phyloP scores from a whole-genome alignment of 2,329 filamentous ascomycete species.

The Colletotrichum caudatum region DNA sequence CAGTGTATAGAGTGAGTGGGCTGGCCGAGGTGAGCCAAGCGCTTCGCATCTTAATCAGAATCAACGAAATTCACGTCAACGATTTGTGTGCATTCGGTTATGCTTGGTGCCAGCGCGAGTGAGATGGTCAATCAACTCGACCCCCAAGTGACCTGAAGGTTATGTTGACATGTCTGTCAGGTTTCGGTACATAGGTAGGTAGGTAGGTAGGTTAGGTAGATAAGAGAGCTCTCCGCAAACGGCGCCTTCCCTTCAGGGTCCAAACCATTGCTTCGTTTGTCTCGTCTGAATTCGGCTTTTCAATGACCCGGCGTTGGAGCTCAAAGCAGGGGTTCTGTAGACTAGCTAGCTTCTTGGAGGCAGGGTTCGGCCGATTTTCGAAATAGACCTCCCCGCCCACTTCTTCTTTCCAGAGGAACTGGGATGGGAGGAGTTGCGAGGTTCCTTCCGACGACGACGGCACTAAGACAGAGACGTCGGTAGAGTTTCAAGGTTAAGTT shows the following conservation, averaged over 20 bases:
- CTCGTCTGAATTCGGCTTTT: conserved; percentile 4
- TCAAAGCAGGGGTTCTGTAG: neutral
- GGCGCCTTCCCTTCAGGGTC: neutral
- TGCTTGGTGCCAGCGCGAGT: neutral
- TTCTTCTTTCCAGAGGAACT: neutral
- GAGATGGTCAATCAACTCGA: neutral
- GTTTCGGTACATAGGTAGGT: neutral
- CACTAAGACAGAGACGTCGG: conserved; percentile 9
- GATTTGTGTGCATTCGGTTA: neutral
- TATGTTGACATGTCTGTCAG: neutral
- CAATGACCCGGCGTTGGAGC: neutral
- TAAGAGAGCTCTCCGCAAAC: neutral
- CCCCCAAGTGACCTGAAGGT: neutral
- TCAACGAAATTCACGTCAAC: neutral
- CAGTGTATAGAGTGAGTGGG: conserved; percentile 37
- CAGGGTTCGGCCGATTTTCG: conserved; percentile 8
- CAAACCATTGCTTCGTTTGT: neutral
- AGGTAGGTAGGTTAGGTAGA: too few species aligned
- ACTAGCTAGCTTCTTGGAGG: conserved; percentile 8
- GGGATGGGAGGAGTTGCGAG: neutral
- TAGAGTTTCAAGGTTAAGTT: neutral
- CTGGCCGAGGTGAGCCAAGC: conserved; percentile 15
- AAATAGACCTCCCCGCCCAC: neutral
- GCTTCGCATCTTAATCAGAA: conserved; percentile 36
- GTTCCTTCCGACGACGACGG: conserved; percentile 1